phyloP scores from a whole-genome alignment of 2,329 filamentous ascomycete species.

The Fusarium coffeatum region DNA sequence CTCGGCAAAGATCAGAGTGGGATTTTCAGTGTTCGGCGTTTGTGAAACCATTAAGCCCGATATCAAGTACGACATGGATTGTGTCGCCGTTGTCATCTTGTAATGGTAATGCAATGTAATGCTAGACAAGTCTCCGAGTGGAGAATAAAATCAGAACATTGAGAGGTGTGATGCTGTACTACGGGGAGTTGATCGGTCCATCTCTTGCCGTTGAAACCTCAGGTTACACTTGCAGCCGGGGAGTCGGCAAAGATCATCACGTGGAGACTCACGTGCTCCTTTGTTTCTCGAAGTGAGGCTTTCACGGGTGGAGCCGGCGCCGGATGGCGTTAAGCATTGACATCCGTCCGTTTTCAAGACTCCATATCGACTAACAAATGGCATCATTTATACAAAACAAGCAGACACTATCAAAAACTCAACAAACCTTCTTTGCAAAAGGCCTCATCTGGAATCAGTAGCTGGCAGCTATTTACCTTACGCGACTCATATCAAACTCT shows the following conservation, averaged over 20 bases:
- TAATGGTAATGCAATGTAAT: background rate
- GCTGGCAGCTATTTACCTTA: background rate
- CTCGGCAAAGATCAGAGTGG: background rate
- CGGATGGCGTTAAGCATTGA: constrained; percentile 18
- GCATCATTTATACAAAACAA: constrained; percentile 11
- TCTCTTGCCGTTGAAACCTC: background rate
- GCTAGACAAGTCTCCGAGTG: background rate
- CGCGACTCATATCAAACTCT: constrained; percentile 21
- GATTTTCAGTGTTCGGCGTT: constrained; percentile 32
- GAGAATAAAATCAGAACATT: background rate
- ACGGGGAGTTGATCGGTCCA: constrained; percentile 27
- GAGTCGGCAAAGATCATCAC: background rate
- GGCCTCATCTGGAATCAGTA: background rate
- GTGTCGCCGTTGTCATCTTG: background rate
- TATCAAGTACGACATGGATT: background rate
- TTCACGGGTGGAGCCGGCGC: background rate
- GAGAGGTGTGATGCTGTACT: background rate
- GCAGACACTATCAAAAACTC: constrained; percentile 4
- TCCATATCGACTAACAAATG: background rate
- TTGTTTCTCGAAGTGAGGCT: background rate
- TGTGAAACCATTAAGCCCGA: constrained; percentile 36
- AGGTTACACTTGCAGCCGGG: background rate
- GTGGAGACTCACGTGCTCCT: background rate
- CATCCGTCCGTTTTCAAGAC: background rate
- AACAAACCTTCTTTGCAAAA: constrained; percentile 3